Evolutionary conservation across 306 rosid genomes (phyloP).

Genomic region (Trifolium subterraneum): DNA sequence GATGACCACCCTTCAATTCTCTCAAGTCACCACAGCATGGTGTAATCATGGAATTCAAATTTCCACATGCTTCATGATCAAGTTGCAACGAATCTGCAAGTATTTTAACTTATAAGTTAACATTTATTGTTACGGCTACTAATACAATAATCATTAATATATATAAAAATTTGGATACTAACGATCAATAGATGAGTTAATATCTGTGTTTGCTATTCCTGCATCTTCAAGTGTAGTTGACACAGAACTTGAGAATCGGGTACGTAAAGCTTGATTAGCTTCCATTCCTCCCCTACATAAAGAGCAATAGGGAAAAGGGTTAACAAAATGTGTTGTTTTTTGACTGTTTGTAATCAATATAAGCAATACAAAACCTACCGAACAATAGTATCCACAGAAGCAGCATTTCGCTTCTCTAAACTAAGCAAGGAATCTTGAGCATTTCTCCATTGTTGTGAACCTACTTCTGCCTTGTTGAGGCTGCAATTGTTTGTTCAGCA

Average conservation of each 20-base stretch:
- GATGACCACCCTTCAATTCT: conserved; percentile 91
- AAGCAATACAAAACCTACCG: conserved; percentile 56
- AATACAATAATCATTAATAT: conserved; percentile 7
- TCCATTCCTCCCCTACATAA: conserved; percentile 77
- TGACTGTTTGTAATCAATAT: not conserved
- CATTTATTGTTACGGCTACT: not conserved
- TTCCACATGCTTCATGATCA: conserved; percentile 92
- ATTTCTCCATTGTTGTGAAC: conserved; percentile 90
- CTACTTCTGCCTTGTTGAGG: conserved; percentile 80
- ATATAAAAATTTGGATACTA: conserved; percentile 53
- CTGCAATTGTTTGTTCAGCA: conserved; percentile 53
- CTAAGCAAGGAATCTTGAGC: conserved; percentile 91
- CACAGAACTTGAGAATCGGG: conserved; percentile 75
- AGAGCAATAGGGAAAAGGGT: conserved; percentile 23
- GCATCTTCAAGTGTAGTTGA: conserved; percentile 86
- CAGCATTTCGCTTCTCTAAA: conserved; percentile 74
- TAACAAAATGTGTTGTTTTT: conserved; percentile 20
- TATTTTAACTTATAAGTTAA: conserved; percentile 41
- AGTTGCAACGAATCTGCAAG: conserved; percentile 91
- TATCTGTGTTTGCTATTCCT: conserved; percentile 75
- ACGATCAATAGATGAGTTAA: conserved; percentile 83
- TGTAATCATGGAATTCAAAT: conserved; percentile 74
- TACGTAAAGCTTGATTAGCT: conserved; percentile 75
- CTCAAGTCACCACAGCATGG: conserved; percentile 93
- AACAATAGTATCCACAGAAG: conserved; percentile 83